These are phyloP conservation scores for Candida sojae DNA, from an alignment of 1,139 yeast genomes.

Conservation along the genomic window DNA sequence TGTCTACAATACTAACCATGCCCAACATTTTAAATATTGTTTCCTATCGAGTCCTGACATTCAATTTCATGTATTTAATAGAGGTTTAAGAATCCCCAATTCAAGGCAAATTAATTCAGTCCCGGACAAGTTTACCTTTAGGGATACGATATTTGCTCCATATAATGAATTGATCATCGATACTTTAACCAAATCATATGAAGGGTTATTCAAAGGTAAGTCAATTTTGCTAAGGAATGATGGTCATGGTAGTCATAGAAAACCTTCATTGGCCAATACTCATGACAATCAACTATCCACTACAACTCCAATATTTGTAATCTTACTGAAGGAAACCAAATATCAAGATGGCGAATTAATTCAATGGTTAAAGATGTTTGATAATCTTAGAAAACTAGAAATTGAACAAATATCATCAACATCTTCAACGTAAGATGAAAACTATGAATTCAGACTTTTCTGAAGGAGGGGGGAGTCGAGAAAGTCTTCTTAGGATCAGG, in stretches of 20 bases:
- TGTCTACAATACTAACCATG: conserved; percentile 16
- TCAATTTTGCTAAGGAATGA: not conserved
- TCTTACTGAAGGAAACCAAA: not conserved
- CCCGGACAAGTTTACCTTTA: not conserved
- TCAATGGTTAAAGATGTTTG: not conserved
- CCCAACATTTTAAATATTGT: conserved; percentile 7
- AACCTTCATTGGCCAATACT: too few species aligned
- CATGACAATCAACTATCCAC: too few species aligned
- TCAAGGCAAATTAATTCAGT: not conserved
- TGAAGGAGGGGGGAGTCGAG: too few species aligned
- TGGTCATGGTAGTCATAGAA: too few species aligned
- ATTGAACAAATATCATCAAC: not conserved
- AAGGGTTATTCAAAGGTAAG: not conserved
- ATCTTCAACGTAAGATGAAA: too few species aligned
- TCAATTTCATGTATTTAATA: not conserved
- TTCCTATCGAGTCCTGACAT: not conserved
- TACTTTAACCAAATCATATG: not conserved
- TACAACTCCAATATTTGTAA: not conserved
- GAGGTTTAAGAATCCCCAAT: not conserved
- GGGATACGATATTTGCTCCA: not conserved
- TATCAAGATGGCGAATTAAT: not conserved
- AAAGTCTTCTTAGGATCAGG: too few species aligned
- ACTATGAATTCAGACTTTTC: too few species aligned
- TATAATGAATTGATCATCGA: not conserved
- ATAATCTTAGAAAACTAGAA: not conserved